Base-by-base conservation (phyloP, 345 rosid genomes). In the Hibiscus mutabilis region DNA sequence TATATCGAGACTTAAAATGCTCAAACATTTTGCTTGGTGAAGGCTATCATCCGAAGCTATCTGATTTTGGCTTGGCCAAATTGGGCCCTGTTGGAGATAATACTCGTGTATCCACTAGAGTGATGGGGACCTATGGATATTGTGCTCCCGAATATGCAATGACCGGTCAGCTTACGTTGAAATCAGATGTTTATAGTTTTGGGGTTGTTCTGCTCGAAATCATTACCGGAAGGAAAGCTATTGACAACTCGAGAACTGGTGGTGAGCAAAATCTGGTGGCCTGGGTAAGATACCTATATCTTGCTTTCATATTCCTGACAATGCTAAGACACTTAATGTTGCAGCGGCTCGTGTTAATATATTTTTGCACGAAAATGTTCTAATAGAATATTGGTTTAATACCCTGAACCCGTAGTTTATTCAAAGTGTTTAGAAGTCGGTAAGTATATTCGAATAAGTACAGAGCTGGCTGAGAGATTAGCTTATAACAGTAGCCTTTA, bases 101-200 rank as follows among this genome's bases (percentile, higher is more conserved):
- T 46, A 86, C 92, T 8, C 90, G 86, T 74, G 88, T 88, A 47
- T 86, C 92, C 21, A 88, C 92, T 5, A 82, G 92, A 78, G 92
- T 87, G 69, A 87, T 87, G 92, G 92, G 92, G 76, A 87, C 92
- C 2, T 85, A 84, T 58, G 92, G 92, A 56, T 87, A 87, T 58
- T 87, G 92, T 74, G 92, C 92, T 13, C 92, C 92, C 11, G 92
- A 87, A 69, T 87, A 87, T 80, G 92, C 92, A 70, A 86, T 88
- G 92, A 88, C 92, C 0, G 92, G 92, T n/a, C 92, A 88, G 79
- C 92, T 88, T 42, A 86, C 93, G 0, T 68, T 88, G 75, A 88
- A 88, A 67, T 88, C 89, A 6, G 87, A 88, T 40, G 88, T 86
- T 5, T 88, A 88, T 13, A 88, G 90, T 69, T 88, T 84, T 15